A percentile compares a stretch with the other conserved stretches of the same genome.
These are phyloP conservation scores for Neopestalotiopsis sp. DNA, from an alignment of 2,329 filamentous ascomycete genomes.

Conservation along the genomic window DNA sequence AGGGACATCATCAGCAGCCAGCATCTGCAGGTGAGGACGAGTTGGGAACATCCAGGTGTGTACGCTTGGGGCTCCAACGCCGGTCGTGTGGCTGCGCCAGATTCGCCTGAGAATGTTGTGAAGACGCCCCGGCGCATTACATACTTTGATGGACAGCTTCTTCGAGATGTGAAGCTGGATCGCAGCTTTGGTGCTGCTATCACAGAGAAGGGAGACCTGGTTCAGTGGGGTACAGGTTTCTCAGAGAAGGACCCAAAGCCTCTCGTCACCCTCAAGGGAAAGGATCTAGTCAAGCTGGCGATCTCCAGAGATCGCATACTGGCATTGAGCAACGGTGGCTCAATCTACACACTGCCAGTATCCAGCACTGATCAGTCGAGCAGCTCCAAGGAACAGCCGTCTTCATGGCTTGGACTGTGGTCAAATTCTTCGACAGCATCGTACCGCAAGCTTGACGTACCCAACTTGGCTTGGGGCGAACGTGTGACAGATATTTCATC, in stretches of 20 bases:
- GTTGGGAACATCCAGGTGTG: constrained; percentile 82
- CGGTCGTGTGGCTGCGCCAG: constrained; percentile 84
- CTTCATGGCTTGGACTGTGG: constrained; percentile 79
- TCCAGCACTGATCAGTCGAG: constrained; percentile 72
- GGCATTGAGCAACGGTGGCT: constrained; percentile 75
- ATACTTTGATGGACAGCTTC: constrained; percentile 83
- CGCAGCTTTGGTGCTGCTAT: constrained; percentile 84
- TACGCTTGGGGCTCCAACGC: constrained; percentile 93
- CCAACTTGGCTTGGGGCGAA: constrained; percentile 70
- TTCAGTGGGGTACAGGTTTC: constrained; percentile 90
- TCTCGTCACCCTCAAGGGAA: constrained; percentile 76
- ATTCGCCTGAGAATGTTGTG: constrained; percentile 76
- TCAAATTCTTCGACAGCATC: constrained; percentile 57
- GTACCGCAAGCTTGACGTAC: constrained; percentile 75
- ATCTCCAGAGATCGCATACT: constrained; percentile 86
- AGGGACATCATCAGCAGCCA: constrained; percentile 81
- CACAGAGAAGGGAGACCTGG: constrained; percentile 82
- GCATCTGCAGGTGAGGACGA: constrained; percentile 85
- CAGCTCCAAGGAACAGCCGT: constrained; percentile 68
- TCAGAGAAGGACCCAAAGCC: constrained; percentile 69
- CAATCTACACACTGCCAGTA: constrained; percentile 84
- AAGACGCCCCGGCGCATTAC: constrained; percentile 80
- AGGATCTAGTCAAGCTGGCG: constrained; percentile 77
- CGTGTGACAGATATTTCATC: constrained; percentile 75
- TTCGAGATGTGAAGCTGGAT: constrained; percentile 88